Evolutionary conservation across 768 basidiomycete genomes (phyloP), one percentile per base, ranked within the genome.

Genomic region (Lentinula raphanica): DNA sequence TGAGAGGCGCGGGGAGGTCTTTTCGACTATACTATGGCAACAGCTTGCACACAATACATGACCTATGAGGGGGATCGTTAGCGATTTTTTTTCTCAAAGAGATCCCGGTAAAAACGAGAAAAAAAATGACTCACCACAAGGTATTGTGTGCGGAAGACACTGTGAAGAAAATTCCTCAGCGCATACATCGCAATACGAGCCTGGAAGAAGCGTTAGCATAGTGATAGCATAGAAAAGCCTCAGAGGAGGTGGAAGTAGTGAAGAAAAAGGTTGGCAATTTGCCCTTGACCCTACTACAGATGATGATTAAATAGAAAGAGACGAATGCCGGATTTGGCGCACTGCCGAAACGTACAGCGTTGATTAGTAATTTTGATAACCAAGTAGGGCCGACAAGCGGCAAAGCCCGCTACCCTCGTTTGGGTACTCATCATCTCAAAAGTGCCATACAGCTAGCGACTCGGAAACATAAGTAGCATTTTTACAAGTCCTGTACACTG

Each of bases 141-240:
- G 86, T 69, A 92, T 90, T 54, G 83, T 88, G 70, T 91, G 86
- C 60, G 90, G 90, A 61, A 82, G 75, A 70, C 83, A 84, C 65
- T 85, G 85, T 58, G 83, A 76, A 68, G 86, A 86, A 73, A 82
- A 92, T 78, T 91, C 88, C 75, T 91, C 89, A 67, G 89, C 89
- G 79, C 90, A 92, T 68, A 92, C 90, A 80, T 92, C 90, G 85
- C 90, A 92, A 71, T 85, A 79, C 71, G 87, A 90, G 73, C 87
- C 87, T 72, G 87, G 83, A 76, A 76, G 80, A 68, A 92, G 87
- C 71, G 89, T 87, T 76, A 92, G 83, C 90, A 92, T 92, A 68
- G 66, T 67, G 68, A 69, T 70, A 71, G 72, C 70, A 67, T 72
- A 68, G 67, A 67, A 62, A 70, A 65, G 69, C 71, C 71, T 71